Percentiles rank a stretch among this genome's conserved stretches.
Conservation (phyloP, 768 basidiomycete species). For the Symmetrospora coprosmae region DNA sequence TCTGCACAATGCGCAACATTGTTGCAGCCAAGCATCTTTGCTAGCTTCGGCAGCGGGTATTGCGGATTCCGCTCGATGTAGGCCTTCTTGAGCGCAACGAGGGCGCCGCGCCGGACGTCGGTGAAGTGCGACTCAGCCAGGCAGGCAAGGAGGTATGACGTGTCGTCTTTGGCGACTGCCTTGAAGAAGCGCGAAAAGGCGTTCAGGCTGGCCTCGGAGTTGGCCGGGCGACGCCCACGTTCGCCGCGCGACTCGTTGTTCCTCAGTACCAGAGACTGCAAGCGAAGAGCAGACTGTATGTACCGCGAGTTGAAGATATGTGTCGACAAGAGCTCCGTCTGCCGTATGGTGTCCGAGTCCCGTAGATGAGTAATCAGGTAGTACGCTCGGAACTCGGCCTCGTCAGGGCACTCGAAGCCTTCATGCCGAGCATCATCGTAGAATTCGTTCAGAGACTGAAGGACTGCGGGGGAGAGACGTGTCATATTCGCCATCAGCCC, state of each 20-base stretch:
- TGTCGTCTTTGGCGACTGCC: constrained; percentile 51
- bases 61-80: constrained; percentile 34
- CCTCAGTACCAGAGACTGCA: constrained; percentile 64
- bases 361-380: constrained; percentile 82
- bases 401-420: constrained; percentile 56
- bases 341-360: constrained; percentile 41
- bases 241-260: constrained; percentile 42
- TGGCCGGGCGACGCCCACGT: constrained; percentile 41
- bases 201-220: constrained; percentile 48
- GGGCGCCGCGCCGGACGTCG: constrained; percentile 38
- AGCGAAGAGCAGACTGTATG: constrained; percentile 65
- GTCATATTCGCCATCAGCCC: background rate
- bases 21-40: constrained; percentile 38
- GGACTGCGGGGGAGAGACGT: constrained; percentile 43
- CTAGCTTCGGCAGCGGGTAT: constrained; percentile 34
- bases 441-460: constrained; percentile 83
- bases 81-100: constrained; percentile 58
- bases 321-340: constrained; percentile 39
- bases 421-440: constrained; percentile 59
- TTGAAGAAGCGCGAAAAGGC: constrained; percentile 54
- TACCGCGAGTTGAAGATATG: constrained; percentile 57
- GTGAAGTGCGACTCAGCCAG: constrained; percentile 76
- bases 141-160: constrained; percentile 80
- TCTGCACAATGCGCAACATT: constrained; percentile 34
- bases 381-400: constrained; percentile 92